phyloP scores from a whole-genome alignment of 768 basidiomycete genomes.

The Neoboletus brunneissimus region DNA sequence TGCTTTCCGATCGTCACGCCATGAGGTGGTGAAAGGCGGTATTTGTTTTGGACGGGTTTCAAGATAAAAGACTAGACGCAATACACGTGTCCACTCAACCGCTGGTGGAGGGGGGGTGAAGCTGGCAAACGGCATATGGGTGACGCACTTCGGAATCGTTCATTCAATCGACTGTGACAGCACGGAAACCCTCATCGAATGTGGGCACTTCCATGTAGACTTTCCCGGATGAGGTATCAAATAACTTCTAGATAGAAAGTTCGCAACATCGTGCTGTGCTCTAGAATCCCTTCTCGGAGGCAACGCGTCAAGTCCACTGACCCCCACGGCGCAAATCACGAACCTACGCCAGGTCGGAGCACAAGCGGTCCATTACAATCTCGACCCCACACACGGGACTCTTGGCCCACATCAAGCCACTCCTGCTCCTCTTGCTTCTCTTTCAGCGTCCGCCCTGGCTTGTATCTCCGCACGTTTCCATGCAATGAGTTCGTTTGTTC shows the following conservation, averaged over 20 bases:
- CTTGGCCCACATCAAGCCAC: slow-evolving; percentile 20
- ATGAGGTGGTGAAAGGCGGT: not conserved
- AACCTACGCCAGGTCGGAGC: slow-evolving; percentile 20
- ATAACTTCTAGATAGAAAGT: slow-evolving; percentile 19
- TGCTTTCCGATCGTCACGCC: slow-evolving; percentile 14
- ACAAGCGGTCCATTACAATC: not conserved
- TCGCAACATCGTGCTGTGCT: slow-evolving; percentile 6
- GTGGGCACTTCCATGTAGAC: not conserved
- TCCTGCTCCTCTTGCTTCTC: slow-evolving; percentile 15
- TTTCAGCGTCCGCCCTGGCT: slow-evolving; percentile 36
- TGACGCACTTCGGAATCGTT: not conserved
- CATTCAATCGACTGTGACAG: slow-evolving; percentile 2
- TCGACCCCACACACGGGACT: not conserved
- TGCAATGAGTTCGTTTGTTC: slow-evolving; percentile 58
- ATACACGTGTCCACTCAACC: not conserved
- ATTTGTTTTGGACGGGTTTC: not conserved
- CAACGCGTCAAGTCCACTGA: slow-evolving; percentile 6
- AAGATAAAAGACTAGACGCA: not conserved
- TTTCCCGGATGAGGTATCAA: slow-evolving; percentile 9
- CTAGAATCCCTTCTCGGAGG: slow-evolving; percentile 6
- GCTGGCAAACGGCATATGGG: not conserved
- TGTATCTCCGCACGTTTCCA: slow-evolving; percentile 63
- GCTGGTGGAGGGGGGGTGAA: not conserved
- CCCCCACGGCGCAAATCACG: slow-evolving; percentile 6
- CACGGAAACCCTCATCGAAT: not conserved